Percentiles rank a stretch among this genome's conserved stretches.
Conservation (phyloP, 768 basidiomycete species). For the Mycena alexandri region DNA sequence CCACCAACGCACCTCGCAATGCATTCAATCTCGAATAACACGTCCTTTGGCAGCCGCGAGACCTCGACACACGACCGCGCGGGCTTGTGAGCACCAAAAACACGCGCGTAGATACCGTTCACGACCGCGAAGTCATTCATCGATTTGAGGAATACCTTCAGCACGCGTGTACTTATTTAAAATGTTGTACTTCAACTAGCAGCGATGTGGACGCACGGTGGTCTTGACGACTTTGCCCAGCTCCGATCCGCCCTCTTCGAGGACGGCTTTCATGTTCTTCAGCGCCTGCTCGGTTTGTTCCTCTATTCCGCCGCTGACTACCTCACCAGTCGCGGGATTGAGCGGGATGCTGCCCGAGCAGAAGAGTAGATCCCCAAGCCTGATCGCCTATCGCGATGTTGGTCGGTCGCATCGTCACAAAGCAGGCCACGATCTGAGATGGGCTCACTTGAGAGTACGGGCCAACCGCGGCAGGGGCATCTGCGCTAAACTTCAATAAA, state of each 20-base stretch:
- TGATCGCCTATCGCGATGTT: slow-evolving; percentile 64
- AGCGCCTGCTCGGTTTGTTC: slow-evolving; percentile 88
- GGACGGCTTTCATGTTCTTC: slow-evolving; percentile 85
- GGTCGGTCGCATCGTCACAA: not conserved
- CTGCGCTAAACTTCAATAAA: slow-evolving; percentile 49
- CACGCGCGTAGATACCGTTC: slow-evolving; percentile 84
- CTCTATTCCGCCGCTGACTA: slow-evolving; percentile 82
- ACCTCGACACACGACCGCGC: slow-evolving; percentile 95
- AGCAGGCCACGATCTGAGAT: not conserved
- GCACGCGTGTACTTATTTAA: slow-evolving; percentile 4
- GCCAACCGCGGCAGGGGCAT: slow-evolving; percentile 83
- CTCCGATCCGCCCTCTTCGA: slow-evolving; percentile 86
- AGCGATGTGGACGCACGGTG: slow-evolving; percentile 66
- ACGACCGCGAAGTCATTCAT: slow-evolving; percentile 92
- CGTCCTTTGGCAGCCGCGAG: slow-evolving; percentile 88
- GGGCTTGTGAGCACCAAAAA: slow-evolving; percentile 93
- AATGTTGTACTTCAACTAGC: no score
- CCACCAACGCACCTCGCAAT: slow-evolving; percentile 74
- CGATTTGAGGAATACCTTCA: slow-evolving; percentile 89
- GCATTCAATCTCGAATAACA: slow-evolving; percentile 92
- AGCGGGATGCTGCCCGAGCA: slow-evolving; percentile 91
- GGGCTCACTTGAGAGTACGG: slow-evolving; percentile 77
- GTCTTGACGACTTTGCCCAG: slow-evolving; percentile 90
- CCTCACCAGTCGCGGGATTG: slow-evolving; percentile 75
- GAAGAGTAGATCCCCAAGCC: slow-evolving; percentile 87